Evolutionary conservation across 768 basidiomycete species (phyloP), one percentile per base, ranked within the genome.

Genomic region (Chalciporus sphaerocephalus): DNA sequence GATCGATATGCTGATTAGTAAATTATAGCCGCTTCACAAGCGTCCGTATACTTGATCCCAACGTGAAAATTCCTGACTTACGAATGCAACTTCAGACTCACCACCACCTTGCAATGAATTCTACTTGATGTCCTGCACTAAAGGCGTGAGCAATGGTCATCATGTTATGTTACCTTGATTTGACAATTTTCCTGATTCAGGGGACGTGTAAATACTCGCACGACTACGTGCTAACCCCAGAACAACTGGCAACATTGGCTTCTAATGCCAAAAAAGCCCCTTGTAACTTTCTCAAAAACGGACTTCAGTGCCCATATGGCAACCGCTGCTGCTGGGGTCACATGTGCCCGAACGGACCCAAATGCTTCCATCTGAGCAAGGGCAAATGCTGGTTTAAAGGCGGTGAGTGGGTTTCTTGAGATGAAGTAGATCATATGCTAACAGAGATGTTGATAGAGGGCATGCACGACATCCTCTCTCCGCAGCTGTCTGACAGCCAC

Each of bases 351-450:
- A 84, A 83, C 53, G 88, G 88, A n/a, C 74, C 75, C 15, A 79
- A 77, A 56, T 85, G 83, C 56, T 69, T 65, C 37, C 84, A 85
- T 62, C 68, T 84, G 23, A 79, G 77, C 66, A 87, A 84, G 59
- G 87, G 87, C 34, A 89, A 85, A 67, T 91, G 88, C 60, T 89
- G 88, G 86, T 91, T 91, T 67, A 89, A 90, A 75, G 87, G 83
- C 54, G 66, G 75, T 76, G 46, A 57, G 76, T 66, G 8, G 23
- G 11, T 42, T 28, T 6, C 18, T 8, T 27, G 18, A 42, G 4
- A 16, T 32, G 10, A 8, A 30, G 36, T 17, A 22, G 21, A 39
- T n/a, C 9, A 22, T 40, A 16, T 9, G 23, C 50, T 59, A n/a
- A 32, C 18, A 52, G 37, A 20, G 10, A 24, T 34, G 38, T 15